Evolutionary conservation across 2,329 filamentous ascomycete genomes (phyloP).

Genomic region (Aureobasidium sp.): DNA sequence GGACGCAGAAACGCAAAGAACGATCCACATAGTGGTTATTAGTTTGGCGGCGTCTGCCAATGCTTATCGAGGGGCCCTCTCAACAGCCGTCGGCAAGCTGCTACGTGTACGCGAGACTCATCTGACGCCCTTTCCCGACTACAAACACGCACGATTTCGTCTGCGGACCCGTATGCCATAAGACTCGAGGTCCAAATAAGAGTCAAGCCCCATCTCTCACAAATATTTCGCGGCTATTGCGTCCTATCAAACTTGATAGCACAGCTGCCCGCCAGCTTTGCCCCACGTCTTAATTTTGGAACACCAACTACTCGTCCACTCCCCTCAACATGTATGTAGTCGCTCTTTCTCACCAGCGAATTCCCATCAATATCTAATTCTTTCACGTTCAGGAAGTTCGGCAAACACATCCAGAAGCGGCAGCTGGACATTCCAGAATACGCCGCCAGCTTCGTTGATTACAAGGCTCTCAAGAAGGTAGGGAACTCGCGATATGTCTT

Average conservation of each 20-base stretch:
- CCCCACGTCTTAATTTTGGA: conserved; percentile 1
- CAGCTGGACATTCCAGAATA: conserved; percentile 99
- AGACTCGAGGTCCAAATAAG: conserved; percentile 1
- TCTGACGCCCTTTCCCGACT: conserved; percentile 8
- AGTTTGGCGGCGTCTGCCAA: conserved; percentile 14
- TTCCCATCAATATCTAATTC: not conserved
- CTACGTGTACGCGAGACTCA: conserved; percentile 9
- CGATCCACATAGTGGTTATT: conserved; percentile 13
- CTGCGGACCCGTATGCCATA: conserved; percentile 11
- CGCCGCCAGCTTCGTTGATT: conserved; percentile 97
- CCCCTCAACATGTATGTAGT: conserved; percentile 3
- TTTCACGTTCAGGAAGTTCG: conserved; percentile 77
- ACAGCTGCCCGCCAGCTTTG: conserved; percentile 1
- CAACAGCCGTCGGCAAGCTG: conserved; percentile 16
- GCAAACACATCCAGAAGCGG: conserved; percentile 97
- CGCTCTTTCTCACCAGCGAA: not conserved
- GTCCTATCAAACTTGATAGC: not conserved
- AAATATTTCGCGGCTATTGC: not conserved
- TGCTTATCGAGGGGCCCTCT: conserved; percentile 11
- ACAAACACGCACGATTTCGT: conserved; percentile 2
- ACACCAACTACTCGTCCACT: not conserved
- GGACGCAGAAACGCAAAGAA: not conserved
- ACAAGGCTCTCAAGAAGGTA: conserved; percentile 98
- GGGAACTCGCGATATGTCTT: conserved; percentile 21
- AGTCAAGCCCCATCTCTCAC: conserved; percentile 3